Evolutionary conservation across 495 filamentous ascomycete genomes (phyloP).

Genomic region (Usnea hakonensis): DNA sequence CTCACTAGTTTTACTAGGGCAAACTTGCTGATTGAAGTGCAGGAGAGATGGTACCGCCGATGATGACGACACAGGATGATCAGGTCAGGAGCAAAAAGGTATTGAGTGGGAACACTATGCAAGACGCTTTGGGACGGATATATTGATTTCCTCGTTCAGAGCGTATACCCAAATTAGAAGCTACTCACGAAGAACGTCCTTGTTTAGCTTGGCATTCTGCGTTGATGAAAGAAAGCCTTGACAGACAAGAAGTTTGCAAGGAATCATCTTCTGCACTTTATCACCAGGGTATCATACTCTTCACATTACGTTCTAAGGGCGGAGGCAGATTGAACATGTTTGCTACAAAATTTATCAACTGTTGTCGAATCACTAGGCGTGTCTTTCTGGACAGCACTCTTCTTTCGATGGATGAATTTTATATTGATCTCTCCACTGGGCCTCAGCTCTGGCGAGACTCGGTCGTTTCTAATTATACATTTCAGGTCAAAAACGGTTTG

Average conservation of each 20-base stretch:
- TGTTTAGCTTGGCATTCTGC: neutral
- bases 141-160: neutral
- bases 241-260: neutral
- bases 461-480: neutral
- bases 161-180: constrained; percentile 8
- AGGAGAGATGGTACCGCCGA: constrained; percentile 46
- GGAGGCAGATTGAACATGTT: neutral
- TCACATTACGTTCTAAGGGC: neutral
- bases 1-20: neutral
- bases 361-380: neutral
- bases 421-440: neutral
- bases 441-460: neutral
- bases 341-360: neutral
- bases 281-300: neutral
- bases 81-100: neutral
- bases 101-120: neutral
- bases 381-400: neutral
- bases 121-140: constrained; percentile 1
- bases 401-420: neutral
- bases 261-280: neutral
- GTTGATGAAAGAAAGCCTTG: neutral
- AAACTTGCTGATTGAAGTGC: constrained; percentile 1
- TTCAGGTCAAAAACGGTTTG: neutral
- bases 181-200: neutral
- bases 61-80: constrained; percentile 36